These are phyloP conservation scores for Taphrina communis DNA, from an alignment of 1,139 yeast genomes.

Conservation along the genomic window DNA sequence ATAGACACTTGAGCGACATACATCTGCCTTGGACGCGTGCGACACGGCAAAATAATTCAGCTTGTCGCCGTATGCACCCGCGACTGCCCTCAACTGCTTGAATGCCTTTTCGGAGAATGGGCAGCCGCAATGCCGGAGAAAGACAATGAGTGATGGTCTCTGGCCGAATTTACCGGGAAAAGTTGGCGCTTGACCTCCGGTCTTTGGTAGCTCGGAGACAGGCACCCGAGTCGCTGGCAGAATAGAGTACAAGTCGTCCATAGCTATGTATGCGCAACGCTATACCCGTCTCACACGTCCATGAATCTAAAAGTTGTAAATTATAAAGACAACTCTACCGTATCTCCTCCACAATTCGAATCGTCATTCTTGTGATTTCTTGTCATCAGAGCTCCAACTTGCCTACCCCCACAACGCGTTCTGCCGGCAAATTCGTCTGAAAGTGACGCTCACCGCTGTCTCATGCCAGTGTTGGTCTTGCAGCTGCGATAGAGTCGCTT, in stretches of 20 bases:
- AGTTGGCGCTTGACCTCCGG: slow-evolving; percentile 9
- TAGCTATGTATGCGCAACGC: background rate
- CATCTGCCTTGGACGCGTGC: slow-evolving; percentile 32
- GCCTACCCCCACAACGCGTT: too few relatives aligned
- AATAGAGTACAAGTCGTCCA: slow-evolving; percentile 33
- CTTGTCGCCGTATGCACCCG: slow-evolving; percentile 18
- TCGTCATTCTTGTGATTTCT: too few relatives aligned
- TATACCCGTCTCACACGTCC: too few relatives aligned
- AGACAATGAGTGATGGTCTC: slow-evolving; percentile 17
- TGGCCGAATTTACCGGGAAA: slow-evolving; percentile 20
- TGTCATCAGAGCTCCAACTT: too few relatives aligned
- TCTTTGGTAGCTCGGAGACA: slow-evolving; percentile 17
- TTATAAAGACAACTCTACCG: too few relatives aligned
- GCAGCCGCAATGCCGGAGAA: slow-evolving; percentile 36
- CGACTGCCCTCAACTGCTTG: slow-evolving; percentile 16
- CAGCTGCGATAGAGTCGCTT: too few relatives aligned
- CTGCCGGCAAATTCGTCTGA: too few relatives aligned
- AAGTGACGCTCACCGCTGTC: too few relatives aligned
- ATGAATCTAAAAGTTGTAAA: too few relatives aligned
- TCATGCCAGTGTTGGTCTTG: too few relatives aligned
- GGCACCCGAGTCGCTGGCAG: slow-evolving; percentile 25
- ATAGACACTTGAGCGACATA: background rate
- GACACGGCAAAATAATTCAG: slow-evolving; percentile 27
- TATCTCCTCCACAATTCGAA: too few relatives aligned
- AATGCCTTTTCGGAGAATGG: slow-evolving; percentile 33